Evolutionary conservation across 345 rosid species (phyloP), one percentile per base, ranked within the genome.

Genomic region (Excoecaria cochinchinensis): DNA sequence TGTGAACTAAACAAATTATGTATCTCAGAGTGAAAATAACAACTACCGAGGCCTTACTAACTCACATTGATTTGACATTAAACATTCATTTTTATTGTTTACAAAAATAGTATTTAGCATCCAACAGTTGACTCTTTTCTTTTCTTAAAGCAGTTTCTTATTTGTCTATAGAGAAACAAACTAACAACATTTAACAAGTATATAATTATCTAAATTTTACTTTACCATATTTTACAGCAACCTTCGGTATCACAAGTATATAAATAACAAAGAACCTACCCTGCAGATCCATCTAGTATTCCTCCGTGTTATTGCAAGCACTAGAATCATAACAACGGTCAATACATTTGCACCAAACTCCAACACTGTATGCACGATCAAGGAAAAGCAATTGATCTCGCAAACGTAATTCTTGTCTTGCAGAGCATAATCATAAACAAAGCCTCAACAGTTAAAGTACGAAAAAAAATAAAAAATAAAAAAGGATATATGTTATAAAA

Each of bases 401-500:
- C 24, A 61, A 21, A 15, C 14, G 16, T 22, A 74, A n/a, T 24
- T 31, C 4, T n/a, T 1, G 3, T 19, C 25, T n/a, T n/a, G 1
- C 4, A 51, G 16, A 22, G 25, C 6, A 62, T 9, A 62, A 64
- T 21, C 24, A 12, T 5, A 58, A 48, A 31, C 15, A 24, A 73
- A 59, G 8, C n/a, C 1, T 31, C 13, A 70, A 68, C 24, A 12
- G 15, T 38, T 8, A 6, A 10, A 0, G 10, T 44, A 44, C 9
- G 31, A 31, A 31, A 2, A 31, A 31, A 31, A 31, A n/a, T n/a
- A n/a, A n/a, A n/a, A n/a, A n/a, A n/a, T n/a, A n/a, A 14, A 71
- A 79, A 82, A 87, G 93, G 93, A 87, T 89, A 87, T 89, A 89
- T 22, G 78, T 89, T 67, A 57, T 74, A 69, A 21, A 89, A 86